Conservation (phyloP, 2,329 filamentous ascomycete species). For the Penicillium sp. region DNA sequence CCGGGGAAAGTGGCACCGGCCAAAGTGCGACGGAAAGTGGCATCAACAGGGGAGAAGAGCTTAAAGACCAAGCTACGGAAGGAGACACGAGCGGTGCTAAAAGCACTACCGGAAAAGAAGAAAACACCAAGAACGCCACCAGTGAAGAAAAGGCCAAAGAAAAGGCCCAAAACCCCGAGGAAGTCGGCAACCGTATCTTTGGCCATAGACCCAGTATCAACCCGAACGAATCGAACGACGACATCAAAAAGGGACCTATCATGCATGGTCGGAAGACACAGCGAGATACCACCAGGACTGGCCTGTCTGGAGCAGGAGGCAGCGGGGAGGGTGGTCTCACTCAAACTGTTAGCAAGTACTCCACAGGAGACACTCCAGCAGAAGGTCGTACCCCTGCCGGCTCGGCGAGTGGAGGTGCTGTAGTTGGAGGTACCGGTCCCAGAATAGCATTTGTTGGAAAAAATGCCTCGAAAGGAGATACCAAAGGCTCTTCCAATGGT, state of each 20-base stretch:
- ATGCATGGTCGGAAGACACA: conserved; percentile 8
- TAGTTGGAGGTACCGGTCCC: not conserved
- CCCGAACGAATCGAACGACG: conserved; percentile 12
- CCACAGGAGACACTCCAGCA: no score
- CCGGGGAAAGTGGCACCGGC: not conserved
- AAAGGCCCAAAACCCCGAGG: conserved; percentile 5
- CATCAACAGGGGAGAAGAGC: conserved; percentile 4
- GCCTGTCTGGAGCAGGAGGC: conserved; percentile 4
- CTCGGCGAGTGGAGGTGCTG: not conserved
- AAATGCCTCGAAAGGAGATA: not conserved
- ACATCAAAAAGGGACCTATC: conserved; percentile 22
- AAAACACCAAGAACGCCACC: conserved; percentile 2
- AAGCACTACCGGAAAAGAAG: conserved; percentile 10
- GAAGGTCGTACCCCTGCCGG: no score
- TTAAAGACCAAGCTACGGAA: conserved; percentile 9
- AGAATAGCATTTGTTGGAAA: not conserved
- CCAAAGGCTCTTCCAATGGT: not conserved
- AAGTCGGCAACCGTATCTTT: conserved; percentile 6
- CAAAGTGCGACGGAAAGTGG: not conserved
- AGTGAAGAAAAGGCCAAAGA: conserved; percentile 5
- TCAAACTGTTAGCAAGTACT: not conserved
- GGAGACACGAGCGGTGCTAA: conserved; percentile 10
- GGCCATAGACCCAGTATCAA: conserved; percentile 4
- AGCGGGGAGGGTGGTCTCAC: not conserved
- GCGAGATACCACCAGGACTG: conserved; percentile 2